Evolutionary conservation across 1,139 yeast species (phyloP).

Genomic region (Suhomyces terraborum): DNA sequence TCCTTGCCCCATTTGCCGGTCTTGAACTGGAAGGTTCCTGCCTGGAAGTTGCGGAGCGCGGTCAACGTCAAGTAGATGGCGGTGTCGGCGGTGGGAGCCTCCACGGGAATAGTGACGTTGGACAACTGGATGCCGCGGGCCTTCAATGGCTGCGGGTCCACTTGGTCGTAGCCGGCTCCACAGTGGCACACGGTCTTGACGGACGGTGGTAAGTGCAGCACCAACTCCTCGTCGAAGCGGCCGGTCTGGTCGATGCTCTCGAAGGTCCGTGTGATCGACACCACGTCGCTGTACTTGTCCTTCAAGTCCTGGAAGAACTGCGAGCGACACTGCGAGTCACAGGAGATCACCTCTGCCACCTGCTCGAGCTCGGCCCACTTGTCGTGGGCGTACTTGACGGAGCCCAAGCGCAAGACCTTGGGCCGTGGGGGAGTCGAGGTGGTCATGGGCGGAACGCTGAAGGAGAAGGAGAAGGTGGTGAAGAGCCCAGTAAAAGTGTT

Average conservation of each 20-base stretch:
- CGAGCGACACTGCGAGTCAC: conserved; percentile 46
- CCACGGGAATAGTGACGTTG: conserved; percentile 72
- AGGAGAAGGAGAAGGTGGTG: too few species aligned
- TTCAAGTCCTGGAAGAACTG: conserved; percentile 55
- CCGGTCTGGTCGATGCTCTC: conserved; percentile 59
- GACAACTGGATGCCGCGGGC: conserved; percentile 62
- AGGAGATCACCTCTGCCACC: conserved; percentile 53
- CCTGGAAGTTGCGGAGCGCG: conserved; percentile 66
- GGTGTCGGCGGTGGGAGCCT: conserved; percentile 80
- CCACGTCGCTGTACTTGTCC: conserved; percentile 49
- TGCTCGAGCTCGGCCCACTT: conserved; percentile 55
- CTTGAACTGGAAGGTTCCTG: conserved; percentile 48
- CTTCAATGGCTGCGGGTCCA: conserved; percentile 57
- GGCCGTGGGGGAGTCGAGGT: too few species aligned
- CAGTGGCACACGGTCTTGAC: conserved; percentile 70
- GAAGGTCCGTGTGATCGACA: conserved; percentile 55
- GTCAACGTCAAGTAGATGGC: conserved; percentile 67
- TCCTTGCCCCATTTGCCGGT: conserved; percentile 59
- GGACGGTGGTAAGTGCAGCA: conserved; percentile 57
- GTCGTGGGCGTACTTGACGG: conserved; percentile 51
- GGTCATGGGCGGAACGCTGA: too few species aligned
- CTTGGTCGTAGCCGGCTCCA: conserved; percentile 95
- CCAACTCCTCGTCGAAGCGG: conserved; percentile 71
- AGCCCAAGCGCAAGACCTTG: conserved; percentile 61
- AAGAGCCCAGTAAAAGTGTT: too few species aligned